Evolutionary conservation across 2,329 filamentous ascomycete species (phyloP).

Genomic region (Pseudopithomyces maydicus): DNA sequence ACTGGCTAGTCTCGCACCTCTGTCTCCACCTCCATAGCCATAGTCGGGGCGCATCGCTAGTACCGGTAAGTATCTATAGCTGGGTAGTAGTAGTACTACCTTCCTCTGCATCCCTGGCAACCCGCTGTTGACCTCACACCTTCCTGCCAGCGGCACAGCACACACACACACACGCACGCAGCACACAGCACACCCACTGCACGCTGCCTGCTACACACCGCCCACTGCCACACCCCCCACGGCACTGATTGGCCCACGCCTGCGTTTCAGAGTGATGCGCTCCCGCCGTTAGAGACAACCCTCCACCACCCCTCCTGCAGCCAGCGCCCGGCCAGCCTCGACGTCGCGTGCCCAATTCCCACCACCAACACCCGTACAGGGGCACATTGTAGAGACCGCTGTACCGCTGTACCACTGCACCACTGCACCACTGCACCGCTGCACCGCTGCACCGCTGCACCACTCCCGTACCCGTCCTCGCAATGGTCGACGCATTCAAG

Average conservation of each 20-base stretch:
- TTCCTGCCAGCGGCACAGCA: background rate
- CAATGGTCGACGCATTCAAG: conserved; percentile 46
- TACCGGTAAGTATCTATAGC: too few species aligned
- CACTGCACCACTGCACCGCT: too few species aligned
- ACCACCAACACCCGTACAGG: conserved; percentile 1
- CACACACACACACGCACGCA: background rate
- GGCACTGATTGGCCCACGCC: conserved; percentile 2
- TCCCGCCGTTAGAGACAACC: conserved; percentile 1
- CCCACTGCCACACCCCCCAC: background rate
- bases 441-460: too few species aligned
- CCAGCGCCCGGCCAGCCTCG: conserved; percentile 3
- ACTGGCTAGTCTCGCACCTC: background rate
- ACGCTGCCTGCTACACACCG: background rate
- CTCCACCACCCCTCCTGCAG: background rate
- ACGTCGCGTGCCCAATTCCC: conserved; percentile 23
- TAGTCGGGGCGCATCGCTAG: background rate
- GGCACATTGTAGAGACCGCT: background rate
- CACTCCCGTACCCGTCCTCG: background rate
- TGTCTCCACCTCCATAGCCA: background rate
- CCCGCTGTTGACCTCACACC: background rate
- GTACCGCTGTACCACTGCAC: background rate
- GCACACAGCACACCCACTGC: background rate
- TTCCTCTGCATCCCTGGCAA: conserved; percentile 1
- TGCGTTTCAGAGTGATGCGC: conserved; percentile 7
- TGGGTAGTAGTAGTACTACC: too few species aligned